phyloP scores from a whole-genome alignment of 768 basidiomycete genomes.

The Suillus plorans region DNA sequence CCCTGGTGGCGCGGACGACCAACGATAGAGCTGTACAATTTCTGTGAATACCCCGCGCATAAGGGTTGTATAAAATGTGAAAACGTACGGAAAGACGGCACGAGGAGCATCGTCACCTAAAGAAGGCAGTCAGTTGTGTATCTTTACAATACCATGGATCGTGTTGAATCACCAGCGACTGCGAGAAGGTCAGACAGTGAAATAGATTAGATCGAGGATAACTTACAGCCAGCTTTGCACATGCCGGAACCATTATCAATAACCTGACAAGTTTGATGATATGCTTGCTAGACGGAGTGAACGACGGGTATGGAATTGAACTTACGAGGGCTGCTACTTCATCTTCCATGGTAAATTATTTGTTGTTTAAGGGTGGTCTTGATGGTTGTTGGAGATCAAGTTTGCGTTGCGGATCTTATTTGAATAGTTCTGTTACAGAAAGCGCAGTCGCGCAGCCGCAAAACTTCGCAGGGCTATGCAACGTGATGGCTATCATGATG shows the following conservation, averaged over 20 bases:
- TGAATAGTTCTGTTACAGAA: neutral
- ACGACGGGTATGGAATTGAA: slow-evolving; percentile 3
- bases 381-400: neutral
- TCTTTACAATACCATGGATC: neutral
- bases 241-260: slow-evolving; percentile 97
- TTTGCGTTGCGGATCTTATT: neutral
- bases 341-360: slow-evolving; percentile 52
- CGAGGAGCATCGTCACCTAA: slow-evolving; percentile 86
- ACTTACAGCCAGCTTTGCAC: slow-evolving; percentile 99
- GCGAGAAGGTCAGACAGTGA: slow-evolving; percentile 22
- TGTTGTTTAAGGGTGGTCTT: slow-evolving; percentile 1
- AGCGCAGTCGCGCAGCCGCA: neutral
- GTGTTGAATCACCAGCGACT: slow-evolving; percentile 58
- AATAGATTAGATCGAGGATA: slow-evolving; percentile 9
- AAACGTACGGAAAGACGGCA: slow-evolving; percentile 90
- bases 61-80: slow-evolving; percentile 1
- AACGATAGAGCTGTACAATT: slow-evolving; percentile 75
- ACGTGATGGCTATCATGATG: neutral
- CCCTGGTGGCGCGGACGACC: slow-evolving; percentile 93
- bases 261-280: slow-evolving; percentile 46
- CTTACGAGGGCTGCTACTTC: slow-evolving; percentile 59
- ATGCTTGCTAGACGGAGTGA: slow-evolving; percentile 5
- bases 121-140: slow-evolving; percentile 14
- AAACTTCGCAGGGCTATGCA: neutral
- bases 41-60: neutral